Conservation (phyloP, 2,329 filamentous ascomycete species). For the Colletotrichum tanaceti region DNA sequence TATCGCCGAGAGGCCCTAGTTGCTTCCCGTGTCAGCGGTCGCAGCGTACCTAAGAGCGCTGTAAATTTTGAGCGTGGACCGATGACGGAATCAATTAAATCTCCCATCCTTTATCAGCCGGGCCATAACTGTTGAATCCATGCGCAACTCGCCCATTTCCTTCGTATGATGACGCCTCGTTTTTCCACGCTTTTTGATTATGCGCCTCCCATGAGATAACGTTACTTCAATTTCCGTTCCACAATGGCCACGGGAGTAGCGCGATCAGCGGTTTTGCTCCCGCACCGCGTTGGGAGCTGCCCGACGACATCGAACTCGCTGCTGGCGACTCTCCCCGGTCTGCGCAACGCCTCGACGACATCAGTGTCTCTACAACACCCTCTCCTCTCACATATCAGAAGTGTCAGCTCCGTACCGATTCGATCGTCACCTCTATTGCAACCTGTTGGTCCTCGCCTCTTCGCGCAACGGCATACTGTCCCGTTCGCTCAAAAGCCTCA, state of each 20-base stretch:
- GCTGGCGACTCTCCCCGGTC: constrained; percentile 40
- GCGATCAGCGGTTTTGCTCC: constrained; percentile 61
- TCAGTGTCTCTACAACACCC: constrained; percentile 27
- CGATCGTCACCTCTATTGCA: background rate
- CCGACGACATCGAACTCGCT: constrained; percentile 23
- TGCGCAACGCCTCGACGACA: constrained; percentile 29
- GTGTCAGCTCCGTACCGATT: constrained; percentile 14
- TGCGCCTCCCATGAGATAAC: constrained; percentile 39
- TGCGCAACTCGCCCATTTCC: constrained; percentile 17
- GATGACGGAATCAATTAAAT: constrained; percentile 32
- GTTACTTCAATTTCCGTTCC: constrained; percentile 19
- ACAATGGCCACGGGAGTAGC: constrained; percentile 55
- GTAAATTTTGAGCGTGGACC: constrained; percentile 33
- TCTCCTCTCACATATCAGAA: constrained; percentile 24
- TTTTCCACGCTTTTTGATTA: constrained; percentile 30
- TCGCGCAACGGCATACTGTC: constrained; percentile 2
- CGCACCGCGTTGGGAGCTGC: constrained; percentile 55
- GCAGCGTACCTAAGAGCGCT: constrained; percentile 2
- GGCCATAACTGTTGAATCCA: constrained; percentile 10
- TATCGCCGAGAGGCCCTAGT: constrained; percentile 28
- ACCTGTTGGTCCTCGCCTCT: background rate
- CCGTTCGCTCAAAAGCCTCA: constrained; percentile 8
- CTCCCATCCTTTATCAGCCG: constrained; percentile 5
- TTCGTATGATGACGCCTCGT: constrained; percentile 35
- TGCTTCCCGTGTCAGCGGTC: constrained; percentile 13